Evolutionary conservation across 2,329 filamentous ascomycete species (phyloP), one percentile per base, ranked within the genome.

Genomic region (Aspergillus floridensis): DNA sequence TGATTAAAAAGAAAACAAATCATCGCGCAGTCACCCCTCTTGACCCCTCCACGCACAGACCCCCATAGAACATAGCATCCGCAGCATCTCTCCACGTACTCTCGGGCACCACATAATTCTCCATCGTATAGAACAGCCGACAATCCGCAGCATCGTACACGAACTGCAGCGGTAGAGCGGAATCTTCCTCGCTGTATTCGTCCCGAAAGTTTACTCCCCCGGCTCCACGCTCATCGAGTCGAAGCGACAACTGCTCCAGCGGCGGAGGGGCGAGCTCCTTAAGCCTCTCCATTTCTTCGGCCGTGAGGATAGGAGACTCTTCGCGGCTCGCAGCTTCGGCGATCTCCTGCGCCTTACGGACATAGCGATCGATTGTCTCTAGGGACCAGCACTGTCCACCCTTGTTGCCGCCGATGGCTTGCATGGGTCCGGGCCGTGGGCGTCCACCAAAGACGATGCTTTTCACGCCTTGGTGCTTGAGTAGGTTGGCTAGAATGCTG

Each of bases 401-500:
- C 66, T 88, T 86, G 51, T 85, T 81, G n/a, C 87, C 88, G n/a
- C 87, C 86, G 19, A 88, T 78, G 4, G 80, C 81, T 75, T 88
- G 85, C 76, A 88, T 89, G 0, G 82, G 80, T 3, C 74, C 76
- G 0, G 77, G 66, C 11, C 75, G 73, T 0, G 87, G 82, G 1
- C 84, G 82, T 1, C 88, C 88, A 10, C 88, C 87, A 24, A 87
- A 76, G 1, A 79, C 79, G 49, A 88, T 79, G 38, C 82, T 83
- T 63, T 82, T 82, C 2, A 88, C 81, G 26, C 81, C 80, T 32
- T 77, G 78, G 58, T 79, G 76, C 6, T 79, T 78, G 77, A 88
- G 80, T 24, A 86, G 76, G 49, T 85, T 80, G 12, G 77, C 76
- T 68, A 88, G 85, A 46, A 85, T 75, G 31, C 84, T 81, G 70